Conservation (phyloP, 495 filamentous ascomycete genomes). For the Xylaria castorea region DNA sequence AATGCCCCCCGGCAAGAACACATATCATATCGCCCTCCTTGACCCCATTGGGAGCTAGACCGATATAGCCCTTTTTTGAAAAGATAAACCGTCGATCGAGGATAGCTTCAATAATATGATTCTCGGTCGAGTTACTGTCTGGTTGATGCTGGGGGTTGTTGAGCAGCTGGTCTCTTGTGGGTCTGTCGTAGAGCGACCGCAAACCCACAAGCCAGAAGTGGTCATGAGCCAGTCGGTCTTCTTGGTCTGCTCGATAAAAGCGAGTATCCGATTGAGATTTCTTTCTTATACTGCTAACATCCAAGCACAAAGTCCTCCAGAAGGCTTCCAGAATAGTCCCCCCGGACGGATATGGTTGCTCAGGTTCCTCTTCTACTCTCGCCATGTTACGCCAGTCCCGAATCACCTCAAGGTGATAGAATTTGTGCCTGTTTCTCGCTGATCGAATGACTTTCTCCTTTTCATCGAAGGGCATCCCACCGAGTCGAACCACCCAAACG, state of each 20-base stretch:
- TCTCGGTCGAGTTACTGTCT: background rate
- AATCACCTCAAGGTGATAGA: background rate
- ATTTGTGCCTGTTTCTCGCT: no score
- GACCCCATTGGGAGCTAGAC: background rate
- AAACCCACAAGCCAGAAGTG: background rate
- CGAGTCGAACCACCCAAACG: no score
- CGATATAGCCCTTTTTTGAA: background rate
- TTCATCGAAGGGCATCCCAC: no score
- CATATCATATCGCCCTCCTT: background rate
- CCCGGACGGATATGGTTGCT: background rate
- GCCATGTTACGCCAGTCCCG: background rate
- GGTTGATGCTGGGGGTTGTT: background rate
- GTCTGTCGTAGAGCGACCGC: background rate
- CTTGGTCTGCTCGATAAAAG: background rate
- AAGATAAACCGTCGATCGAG: background rate
- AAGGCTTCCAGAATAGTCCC: background rate
- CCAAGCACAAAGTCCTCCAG: slow-evolving; percentile 3
- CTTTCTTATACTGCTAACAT: background rate
- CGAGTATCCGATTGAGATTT: background rate
- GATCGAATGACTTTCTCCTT: no score
- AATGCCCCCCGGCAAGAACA: background rate
- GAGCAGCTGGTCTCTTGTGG: background rate
- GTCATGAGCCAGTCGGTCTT: background rate
- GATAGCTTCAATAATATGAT: background rate
- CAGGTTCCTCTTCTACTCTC: background rate